phyloP scores from a whole-genome alignment of 345 rosid genomes.

The Microcos paniculata region DNA sequence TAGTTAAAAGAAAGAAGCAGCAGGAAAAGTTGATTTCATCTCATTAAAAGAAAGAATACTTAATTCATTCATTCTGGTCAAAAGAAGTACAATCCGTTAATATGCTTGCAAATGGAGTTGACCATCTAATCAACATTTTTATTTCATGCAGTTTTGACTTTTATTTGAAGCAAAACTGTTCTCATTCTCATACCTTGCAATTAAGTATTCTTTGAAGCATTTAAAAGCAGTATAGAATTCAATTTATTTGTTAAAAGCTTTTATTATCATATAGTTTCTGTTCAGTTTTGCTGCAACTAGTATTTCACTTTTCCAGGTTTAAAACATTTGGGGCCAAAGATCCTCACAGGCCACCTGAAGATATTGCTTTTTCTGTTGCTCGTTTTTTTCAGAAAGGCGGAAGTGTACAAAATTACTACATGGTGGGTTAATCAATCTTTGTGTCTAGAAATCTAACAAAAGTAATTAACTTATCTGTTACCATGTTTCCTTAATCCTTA shows the following conservation, averaged over 20 bases:
- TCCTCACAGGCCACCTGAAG: constrained; percentile 94
- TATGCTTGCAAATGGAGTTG: background rate
- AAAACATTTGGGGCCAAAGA: constrained; percentile 84
- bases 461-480: background rate
- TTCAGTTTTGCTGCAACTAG: background rate
- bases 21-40: background rate
- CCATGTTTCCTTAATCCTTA: background rate
- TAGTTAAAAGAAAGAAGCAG: no score
- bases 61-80: background rate
- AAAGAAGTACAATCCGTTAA: background rate
- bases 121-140: background rate
- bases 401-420: constrained; percentile 82
- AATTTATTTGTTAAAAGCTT: background rate
- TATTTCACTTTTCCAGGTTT: constrained; percentile 50
- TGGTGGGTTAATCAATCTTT: constrained; percentile 48
- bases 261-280: constrained; percentile 14
- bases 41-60: no score
- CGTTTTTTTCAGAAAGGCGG: constrained; percentile 94
- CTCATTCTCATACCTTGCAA: background rate
- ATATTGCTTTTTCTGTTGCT: constrained; percentile 83
- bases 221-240: background rate
- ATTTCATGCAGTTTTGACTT: background rate
- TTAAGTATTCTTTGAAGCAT: background rate
- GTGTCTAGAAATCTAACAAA: background rate
- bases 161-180: background rate